These are phyloP conservation scores for Boletus tomentosulus DNA, from an alignment of 768 basidiomycete genomes.

Conservation along the genomic window DNA sequence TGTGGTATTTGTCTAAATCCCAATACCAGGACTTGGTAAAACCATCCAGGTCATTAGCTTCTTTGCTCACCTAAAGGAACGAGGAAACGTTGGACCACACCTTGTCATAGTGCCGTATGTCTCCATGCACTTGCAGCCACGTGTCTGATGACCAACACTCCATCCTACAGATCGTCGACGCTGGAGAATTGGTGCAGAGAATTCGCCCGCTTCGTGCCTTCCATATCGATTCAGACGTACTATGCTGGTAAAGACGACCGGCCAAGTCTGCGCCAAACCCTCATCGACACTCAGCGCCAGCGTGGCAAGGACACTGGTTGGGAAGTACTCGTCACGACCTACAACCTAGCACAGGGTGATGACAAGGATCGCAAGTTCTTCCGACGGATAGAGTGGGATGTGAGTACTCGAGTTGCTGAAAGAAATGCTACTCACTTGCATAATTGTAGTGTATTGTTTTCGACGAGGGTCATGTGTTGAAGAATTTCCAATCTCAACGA, in stretches of 20 bases:
- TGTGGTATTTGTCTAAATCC: background rate
- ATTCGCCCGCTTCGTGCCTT: slow-evolving; percentile 86
- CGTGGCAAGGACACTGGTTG: slow-evolving; percentile 57
- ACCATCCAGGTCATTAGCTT: slow-evolving; percentile 99
- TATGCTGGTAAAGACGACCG: slow-evolving; percentile 93
- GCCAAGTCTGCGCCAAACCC: slow-evolving; percentile 61
- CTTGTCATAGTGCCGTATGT: slow-evolving; percentile 93
- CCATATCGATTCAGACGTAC: slow-evolving; percentile 83
- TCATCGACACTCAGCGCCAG: slow-evolving; percentile 55
- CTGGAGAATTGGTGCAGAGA: slow-evolving; percentile 99
- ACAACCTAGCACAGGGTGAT: slow-evolving; percentile 89
- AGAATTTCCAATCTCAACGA: slow-evolving; percentile 97
- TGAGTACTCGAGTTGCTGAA: slow-evolving; percentile 37
- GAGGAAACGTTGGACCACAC: slow-evolving; percentile 77
- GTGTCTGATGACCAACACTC: slow-evolving; percentile 6
- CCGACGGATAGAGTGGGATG: slow-evolving; percentile 87
- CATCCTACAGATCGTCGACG: slow-evolving; percentile 72
- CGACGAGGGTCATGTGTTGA: slow-evolving; percentile 96
- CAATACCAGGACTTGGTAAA: slow-evolving; percentile 81
- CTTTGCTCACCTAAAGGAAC: slow-evolving; percentile 82
- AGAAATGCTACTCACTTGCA: background rate
- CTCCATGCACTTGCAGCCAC: background rate
- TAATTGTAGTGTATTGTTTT: slow-evolving; percentile 77
- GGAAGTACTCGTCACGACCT: slow-evolving; percentile 95
- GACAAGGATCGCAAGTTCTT: slow-evolving; percentile 90